A percentile compares a stretch with the other conserved stretches of the same genome.
These are phyloP conservation scores for Fusarium sp. DNA, from an alignment of 2,329 filamentous ascomycete species.

Conservation along the genomic window DNA sequence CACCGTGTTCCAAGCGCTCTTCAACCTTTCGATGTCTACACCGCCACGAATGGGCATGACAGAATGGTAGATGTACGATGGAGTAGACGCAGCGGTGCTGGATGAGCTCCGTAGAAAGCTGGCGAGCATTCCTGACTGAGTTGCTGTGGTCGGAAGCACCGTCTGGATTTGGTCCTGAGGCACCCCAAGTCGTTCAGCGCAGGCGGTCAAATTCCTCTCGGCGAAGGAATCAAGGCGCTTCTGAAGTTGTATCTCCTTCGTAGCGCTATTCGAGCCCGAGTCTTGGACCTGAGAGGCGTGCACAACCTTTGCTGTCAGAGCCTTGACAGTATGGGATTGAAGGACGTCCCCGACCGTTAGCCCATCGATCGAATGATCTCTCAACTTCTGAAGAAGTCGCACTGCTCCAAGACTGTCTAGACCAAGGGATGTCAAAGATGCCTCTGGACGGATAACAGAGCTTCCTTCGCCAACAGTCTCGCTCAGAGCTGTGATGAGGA, in stretches of 20 bases:
- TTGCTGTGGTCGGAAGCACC: conserved; percentile 4
- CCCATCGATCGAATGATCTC: neutral
- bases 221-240: neutral
- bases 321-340: neutral
- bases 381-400: conserved; percentile 5
- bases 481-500: neutral
- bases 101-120: conserved; percentile 1
- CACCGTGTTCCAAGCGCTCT: neutral
- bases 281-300: neutral
- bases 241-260: neutral
- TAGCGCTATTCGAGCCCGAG: neutral
- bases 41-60: neutral
- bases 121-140: conserved; percentile 11
- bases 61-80: conserved; percentile 4
- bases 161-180: neutral
- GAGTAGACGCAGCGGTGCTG: neutral
- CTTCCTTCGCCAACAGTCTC: neutral
- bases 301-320: neutral
- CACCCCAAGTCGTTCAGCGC: neutral
- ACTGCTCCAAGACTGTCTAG: conserved; percentile 7
- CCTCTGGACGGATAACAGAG: neutral
- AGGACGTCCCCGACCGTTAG: neutral
- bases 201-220: neutral
- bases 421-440: neutral
- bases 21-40: neutral